phyloP scores from a whole-genome alignment of 257 asterid species.

The Oldenlandia corymbosa region DNA sequence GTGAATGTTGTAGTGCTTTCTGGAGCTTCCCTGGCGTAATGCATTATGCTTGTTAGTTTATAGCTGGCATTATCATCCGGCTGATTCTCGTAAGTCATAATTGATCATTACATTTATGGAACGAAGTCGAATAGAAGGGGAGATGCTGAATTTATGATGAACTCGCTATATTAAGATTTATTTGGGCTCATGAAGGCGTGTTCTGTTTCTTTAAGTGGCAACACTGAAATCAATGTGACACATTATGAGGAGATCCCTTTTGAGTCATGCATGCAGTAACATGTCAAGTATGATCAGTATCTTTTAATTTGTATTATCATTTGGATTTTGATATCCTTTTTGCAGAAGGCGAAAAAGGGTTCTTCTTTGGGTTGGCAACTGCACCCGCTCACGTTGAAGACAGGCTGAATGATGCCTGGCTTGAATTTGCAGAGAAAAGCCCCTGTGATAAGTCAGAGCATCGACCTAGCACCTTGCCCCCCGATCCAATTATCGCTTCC shows the following conservation, averaged over 20 bases:
- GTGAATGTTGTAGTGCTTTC: neutral
- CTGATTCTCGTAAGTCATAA: neutral
- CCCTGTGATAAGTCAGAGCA: conserved; percentile 62
- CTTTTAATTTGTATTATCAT: neutral
- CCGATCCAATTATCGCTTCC: conserved; percentile 54
- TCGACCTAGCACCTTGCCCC: conserved; percentile 36
- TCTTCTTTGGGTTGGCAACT: conserved; percentile 94
- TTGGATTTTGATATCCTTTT: neutral
- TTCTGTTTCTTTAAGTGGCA: neutral
- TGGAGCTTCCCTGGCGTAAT: neutral
- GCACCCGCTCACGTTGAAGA: conserved; percentile 98
- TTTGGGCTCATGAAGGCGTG: neutral
- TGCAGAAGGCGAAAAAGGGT: conserved; percentile 55
- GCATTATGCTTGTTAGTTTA: neutral
- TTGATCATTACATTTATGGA: neutral
- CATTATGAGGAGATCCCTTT: neutral
- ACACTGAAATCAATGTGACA: neutral
- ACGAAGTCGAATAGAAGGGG: neutral
- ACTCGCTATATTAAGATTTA: neutral
- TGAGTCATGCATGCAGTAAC: neutral
- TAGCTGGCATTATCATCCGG: neutral
- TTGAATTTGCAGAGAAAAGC: conserved; percentile 75
- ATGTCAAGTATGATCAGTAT: neutral
- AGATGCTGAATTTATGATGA: neutral
- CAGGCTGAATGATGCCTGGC: conserved; percentile 95